A percentile compares a stretch with the other conserved stretches of the same genome.
Conservation (phyloP, 257 asterid genomes). For the Eustoma russellianum region DNA sequence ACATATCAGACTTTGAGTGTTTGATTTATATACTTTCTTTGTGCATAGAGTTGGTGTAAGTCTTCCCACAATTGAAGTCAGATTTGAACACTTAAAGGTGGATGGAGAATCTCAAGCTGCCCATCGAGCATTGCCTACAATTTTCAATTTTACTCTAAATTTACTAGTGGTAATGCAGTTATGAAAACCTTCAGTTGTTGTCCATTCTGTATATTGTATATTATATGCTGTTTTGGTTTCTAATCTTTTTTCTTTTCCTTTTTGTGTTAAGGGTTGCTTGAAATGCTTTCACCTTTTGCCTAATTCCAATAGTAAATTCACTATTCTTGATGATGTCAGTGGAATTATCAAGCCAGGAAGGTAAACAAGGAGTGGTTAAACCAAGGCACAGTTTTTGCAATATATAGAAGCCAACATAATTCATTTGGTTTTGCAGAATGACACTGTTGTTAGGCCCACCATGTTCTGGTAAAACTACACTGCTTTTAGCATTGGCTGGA, state of each 20-base stretch:
- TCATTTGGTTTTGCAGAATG: constrained; percentile 33
- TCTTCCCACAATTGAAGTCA: constrained; percentile 31
- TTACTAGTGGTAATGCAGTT: constrained; percentile 38
- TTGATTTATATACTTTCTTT: background rate
- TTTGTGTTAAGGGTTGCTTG: constrained; percentile 29
- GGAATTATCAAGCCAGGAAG: constrained; percentile 67
- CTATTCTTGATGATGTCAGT: constrained; percentile 48
- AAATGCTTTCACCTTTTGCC: constrained; percentile 35
- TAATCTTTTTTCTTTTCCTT: background rate
- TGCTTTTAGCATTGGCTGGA: constrained; percentile 63
- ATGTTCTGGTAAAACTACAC: constrained; percentile 53
- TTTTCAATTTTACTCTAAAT: constrained; percentile 35
- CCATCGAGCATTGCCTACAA: constrained; percentile 29
- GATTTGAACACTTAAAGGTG: constrained; percentile 25
- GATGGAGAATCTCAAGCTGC: constrained; percentile 25
- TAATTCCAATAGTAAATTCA: constrained; percentile 34
- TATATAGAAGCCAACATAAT: background rate
- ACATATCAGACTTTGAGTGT: too few relatives aligned
- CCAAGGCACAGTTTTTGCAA: background rate
- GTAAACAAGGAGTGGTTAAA: constrained; percentile 14
- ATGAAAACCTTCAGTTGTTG: too few relatives aligned
- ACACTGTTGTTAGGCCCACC: constrained; percentile 73
- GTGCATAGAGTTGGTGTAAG: constrained; percentile 26
- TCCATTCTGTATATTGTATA: background rate
- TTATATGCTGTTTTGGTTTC: background rate